These are phyloP conservation scores for Fusarium keratoplasticum DNA, from an alignment of 2,329 filamentous ascomycete genomes.

Conservation along the genomic window DNA sequence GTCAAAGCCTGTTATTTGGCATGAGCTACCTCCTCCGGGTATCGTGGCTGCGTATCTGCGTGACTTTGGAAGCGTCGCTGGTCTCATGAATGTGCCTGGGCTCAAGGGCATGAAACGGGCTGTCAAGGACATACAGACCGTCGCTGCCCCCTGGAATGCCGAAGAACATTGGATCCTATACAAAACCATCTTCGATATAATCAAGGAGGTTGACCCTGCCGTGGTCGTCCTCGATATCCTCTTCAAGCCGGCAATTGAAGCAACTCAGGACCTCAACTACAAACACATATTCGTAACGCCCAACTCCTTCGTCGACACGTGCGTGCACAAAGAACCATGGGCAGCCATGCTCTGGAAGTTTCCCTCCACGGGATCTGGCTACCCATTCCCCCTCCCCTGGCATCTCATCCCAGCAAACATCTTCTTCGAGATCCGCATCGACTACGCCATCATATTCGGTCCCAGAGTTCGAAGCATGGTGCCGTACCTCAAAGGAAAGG, in stretches of 20 bases:
- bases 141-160: slow-evolving; percentile 45
- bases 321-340: slow-evolving; percentile 53
- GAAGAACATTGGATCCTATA: slow-evolving; percentile 48
- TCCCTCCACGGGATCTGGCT: slow-evolving; percentile 54
- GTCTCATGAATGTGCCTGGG: slow-evolving; percentile 36
- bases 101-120: slow-evolving; percentile 23
- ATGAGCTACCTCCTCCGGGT: slow-evolving; percentile 35
- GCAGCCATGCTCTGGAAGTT: slow-evolving; percentile 53
- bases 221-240: slow-evolving; percentile 49
- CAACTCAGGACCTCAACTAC: slow-evolving; percentile 33
- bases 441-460: slow-evolving; percentile 27
- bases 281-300: slow-evolving; percentile 56
- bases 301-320: slow-evolving; percentile 56
- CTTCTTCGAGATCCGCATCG: slow-evolving; percentile 32
- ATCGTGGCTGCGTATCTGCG: slow-evolving; percentile 25
- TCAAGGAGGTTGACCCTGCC: slow-evolving; percentile 48
- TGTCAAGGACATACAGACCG: slow-evolving; percentile 26
- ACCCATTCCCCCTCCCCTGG: slow-evolving; percentile 58
- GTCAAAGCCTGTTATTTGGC: slow-evolving; percentile 38
- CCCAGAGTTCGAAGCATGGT: slow-evolving; percentile 27
- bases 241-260: slow-evolving; percentile 44
- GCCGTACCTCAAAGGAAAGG: slow-evolving; percentile 49
- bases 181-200: slow-evolving; percentile 36
- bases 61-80: slow-evolving; percentile 18
- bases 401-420: slow-evolving; percentile 56